Evolutionary conservation across 2,329 filamentous ascomycete genomes (phyloP), one percentile per base, ranked within the genome.

Genomic region (Colletotrichum spaethianum): DNA sequence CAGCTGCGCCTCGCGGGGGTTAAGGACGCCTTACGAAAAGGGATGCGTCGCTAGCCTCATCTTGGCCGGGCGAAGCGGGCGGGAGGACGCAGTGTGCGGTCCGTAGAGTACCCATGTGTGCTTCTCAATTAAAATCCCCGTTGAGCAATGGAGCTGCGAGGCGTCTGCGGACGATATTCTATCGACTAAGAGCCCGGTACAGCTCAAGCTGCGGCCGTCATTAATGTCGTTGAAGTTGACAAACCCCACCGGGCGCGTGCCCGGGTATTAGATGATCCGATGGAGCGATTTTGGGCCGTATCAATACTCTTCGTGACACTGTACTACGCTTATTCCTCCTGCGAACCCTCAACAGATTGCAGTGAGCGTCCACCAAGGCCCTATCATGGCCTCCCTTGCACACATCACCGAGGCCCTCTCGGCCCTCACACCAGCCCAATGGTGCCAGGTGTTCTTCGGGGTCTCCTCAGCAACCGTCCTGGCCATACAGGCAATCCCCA

Each of bases 401-500:
- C 44, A 44, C 38, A n/a, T 40, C 38, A 26, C 26, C 33, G 52
- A 63, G 26, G 63, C 63, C 1, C 33, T 71, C 23, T 31, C 55
- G 56, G 55, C 70, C 18, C 36, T 67, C 28, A 38, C 61, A 4
- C 70, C 70, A 23, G 70, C 80, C 5, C 71, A 75, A 66, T 78
- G 77, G 74, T 88, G 86, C 73, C 88, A 87, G 75, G 75, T 81
- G 31, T 85, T 86, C 76, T 89, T 88, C 77, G 77, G 86, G 46
- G 75, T 86, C 57, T 79, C 84, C 3, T 80, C 84, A 7, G 79
- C 78, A 14, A 74, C 77, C 60, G 81, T 89, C 38, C 70, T 87
- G 9, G 78, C 78, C 14, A 79, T 89, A 44, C 83, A 86, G 1
- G 75, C 80, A 9, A 78, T 87, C 31, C 87, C 89, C 11, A 74